These are phyloP conservation scores for Zasmidium cellare DNA, from an alignment of 2,329 filamentous ascomycete genomes.

Conservation along the genomic window DNA sequence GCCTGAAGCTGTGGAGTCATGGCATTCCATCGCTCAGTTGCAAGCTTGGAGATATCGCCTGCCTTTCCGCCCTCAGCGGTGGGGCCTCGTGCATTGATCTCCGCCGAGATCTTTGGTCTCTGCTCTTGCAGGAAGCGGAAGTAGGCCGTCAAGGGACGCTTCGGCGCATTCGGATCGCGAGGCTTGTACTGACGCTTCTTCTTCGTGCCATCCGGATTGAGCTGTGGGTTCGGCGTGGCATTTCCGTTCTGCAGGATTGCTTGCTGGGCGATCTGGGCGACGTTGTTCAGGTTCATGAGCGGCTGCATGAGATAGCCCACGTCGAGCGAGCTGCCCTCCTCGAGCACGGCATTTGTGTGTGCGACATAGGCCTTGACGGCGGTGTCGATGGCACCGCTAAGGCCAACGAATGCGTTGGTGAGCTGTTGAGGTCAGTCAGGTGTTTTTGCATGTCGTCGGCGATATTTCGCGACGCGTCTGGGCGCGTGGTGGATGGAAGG, in stretches of 20 bases:
- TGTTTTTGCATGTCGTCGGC: neutral
- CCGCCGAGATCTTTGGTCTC: constrained; percentile 71
- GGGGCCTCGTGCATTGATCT: constrained; percentile 54
- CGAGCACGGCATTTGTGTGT: constrained; percentile 81
- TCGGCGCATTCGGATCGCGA: constrained; percentile 86
- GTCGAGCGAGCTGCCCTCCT: constrained; percentile 39
- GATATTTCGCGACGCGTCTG: neutral
- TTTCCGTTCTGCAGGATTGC: constrained; percentile 20
- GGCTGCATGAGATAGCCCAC: constrained; percentile 31
- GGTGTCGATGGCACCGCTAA: constrained; percentile 75
- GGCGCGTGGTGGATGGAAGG: neutral
- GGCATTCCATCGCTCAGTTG: constrained; percentile 79
- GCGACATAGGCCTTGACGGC: constrained; percentile 83
- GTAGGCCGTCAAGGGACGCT: constrained; percentile 90
- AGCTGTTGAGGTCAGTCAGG: constrained; percentile 54
- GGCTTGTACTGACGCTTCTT: constrained; percentile 48
- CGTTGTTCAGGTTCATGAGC: constrained; percentile 28
- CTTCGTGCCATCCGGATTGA: constrained; percentile 26
- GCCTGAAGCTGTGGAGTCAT: constrained; percentile 74
- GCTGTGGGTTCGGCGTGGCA: neutral
- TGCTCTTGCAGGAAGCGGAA: constrained; percentile 93
- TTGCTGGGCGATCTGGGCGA: constrained; percentile 25
- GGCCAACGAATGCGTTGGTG: constrained; percentile 72
- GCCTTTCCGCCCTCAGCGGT: constrained; percentile 69
- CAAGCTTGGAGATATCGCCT: constrained; percentile 84